phyloP scores from a whole-genome alignment of 2,329 filamentous ascomycete genomes.

The Sporothrix pseudoabietina region DNA sequence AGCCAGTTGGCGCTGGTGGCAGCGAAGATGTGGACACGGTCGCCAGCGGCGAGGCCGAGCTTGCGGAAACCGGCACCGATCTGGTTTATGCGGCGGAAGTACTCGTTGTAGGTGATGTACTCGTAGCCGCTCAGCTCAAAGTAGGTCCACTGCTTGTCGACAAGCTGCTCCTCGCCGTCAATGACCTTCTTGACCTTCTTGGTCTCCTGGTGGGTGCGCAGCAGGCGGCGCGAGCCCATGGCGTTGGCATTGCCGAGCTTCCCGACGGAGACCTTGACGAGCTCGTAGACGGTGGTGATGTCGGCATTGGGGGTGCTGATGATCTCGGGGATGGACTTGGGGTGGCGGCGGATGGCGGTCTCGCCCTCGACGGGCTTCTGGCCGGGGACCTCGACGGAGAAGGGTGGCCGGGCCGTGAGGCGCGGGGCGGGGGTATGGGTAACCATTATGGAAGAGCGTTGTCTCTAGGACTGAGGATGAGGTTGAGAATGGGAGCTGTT shows the following conservation, averaged over 20 bases:
- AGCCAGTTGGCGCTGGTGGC: slow-evolving; percentile 65
- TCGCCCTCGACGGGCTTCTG: slow-evolving; percentile 68
- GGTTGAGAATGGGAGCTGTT: background rate
- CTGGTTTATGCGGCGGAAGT: slow-evolving; percentile 68
- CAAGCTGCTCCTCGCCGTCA: slow-evolving; percentile 74
- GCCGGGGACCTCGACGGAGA: slow-evolving; percentile 68
- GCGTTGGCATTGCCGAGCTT: slow-evolving; percentile 67
- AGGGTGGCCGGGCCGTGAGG: slow-evolving; percentile 63
- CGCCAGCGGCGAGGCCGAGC: slow-evolving; percentile 68
- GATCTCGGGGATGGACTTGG: slow-evolving; percentile 63
- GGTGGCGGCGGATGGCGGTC: slow-evolving; percentile 71
- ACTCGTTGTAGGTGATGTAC: slow-evolving; percentile 77
- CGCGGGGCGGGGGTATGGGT: slow-evolving; percentile 45
- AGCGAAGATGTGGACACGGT: slow-evolving; percentile 78
- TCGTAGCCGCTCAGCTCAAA: slow-evolving; percentile 80
- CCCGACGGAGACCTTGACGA: slow-evolving; percentile 67
- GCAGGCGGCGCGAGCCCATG: slow-evolving; percentile 70
- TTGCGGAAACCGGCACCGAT: slow-evolving; percentile 71
- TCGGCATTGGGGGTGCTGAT: slow-evolving; percentile 62
- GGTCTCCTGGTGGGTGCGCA: slow-evolving; percentile 77
- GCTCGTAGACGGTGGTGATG: slow-evolving; percentile 74
- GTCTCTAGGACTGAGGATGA: background rate
- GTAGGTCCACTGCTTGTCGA: slow-evolving; percentile 86
- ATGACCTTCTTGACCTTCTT: slow-evolving; percentile 90
- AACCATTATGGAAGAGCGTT: slow-evolving; percentile 23